phyloP scores from a whole-genome alignment of 2,329 filamentous ascomycete genomes.

The Paracoccidioides brasiliensis region DNA sequence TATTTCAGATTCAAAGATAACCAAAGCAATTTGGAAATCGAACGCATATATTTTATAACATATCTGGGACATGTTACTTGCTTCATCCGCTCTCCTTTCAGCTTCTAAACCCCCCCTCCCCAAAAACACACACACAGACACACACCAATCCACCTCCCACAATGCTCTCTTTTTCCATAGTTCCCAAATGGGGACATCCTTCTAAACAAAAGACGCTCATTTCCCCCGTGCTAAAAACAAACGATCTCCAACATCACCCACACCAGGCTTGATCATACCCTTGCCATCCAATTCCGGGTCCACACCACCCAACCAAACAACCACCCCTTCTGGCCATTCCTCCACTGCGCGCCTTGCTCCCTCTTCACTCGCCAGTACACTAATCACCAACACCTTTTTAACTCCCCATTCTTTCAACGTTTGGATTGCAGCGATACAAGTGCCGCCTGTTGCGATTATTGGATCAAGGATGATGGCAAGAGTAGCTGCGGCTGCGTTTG shows the following conservation, averaged over 20 bases:
- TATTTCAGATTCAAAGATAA: not conserved
- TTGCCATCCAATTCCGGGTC: conserved; percentile 58
- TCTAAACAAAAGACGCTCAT: conserved; percentile 24
- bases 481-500: conserved; percentile 35
- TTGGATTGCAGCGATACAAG: conserved; percentile 77
- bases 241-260: conserved; percentile 84
- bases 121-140: too few species aligned
- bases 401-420: conserved; percentile 85
- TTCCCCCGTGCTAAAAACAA: conserved; percentile 84
- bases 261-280: conserved; percentile 81
- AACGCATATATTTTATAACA: not conserved
- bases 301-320: conserved; percentile 68
- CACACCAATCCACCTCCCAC: too few species aligned
- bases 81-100: not conserved
- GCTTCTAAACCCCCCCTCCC: too few species aligned
- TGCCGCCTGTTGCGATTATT: conserved; percentile 86
- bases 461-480: conserved; percentile 82
- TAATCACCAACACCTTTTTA: conserved; percentile 62
- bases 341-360: conserved; percentile 60
- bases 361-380: conserved; percentile 56
- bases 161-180: not conserved
- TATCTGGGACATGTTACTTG: not conserved
- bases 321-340: conserved; percentile 51
- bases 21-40: not conserved
- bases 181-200: not conserved